Evolutionary conservation across 106 monocot genomes (phyloP).

Genomic region (Narthecium ossifragum): DNA sequence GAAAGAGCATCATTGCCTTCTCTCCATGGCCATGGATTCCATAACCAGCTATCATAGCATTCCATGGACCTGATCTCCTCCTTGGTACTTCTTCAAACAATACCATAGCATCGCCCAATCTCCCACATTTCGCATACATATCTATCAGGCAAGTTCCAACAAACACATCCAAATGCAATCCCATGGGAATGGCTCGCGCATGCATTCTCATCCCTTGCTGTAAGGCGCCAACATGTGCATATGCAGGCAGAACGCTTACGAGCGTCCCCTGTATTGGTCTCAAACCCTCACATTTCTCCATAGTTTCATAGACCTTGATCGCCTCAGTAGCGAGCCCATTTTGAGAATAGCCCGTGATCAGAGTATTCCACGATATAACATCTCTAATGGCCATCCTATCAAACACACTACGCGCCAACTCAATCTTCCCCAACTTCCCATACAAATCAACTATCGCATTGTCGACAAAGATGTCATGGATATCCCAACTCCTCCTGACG

Average conservation of each 20-base stretch:
- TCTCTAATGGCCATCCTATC: slow-evolving; percentile 29
- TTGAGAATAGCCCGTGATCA: slow-evolving; percentile 48
- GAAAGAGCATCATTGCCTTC: slow-evolving; percentile 22
- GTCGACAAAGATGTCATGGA: slow-evolving; percentile 19
- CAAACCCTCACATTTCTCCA: slow-evolving; percentile 24
- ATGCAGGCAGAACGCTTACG: slow-evolving; percentile 51
- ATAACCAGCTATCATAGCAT: slow-evolving; percentile 51
- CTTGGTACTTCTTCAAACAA: slow-evolving; percentile 44
- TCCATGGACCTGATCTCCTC: slow-evolving; percentile 51
- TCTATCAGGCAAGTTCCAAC: slow-evolving; percentile 74
- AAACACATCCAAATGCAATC: slow-evolving; percentile 48
- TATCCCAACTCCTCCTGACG: slow-evolving; percentile 36
- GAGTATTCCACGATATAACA: slow-evolving; percentile 53
- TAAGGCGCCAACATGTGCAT: slow-evolving; percentile 52
- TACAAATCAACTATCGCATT: slow-evolving; percentile 60
- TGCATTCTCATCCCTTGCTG: slow-evolving; percentile 65
- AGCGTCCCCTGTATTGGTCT: slow-evolving; percentile 40
- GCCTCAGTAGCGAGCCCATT: slow-evolving; percentile 54
- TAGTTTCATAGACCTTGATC: slow-evolving; percentile 25
- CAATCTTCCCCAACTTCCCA: slow-evolving; percentile 28
- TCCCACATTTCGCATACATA: slow-evolving; percentile 84
- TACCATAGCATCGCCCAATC: slow-evolving; percentile 35
- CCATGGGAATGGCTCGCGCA: slow-evolving; percentile 28
- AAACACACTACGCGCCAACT: slow-evolving; percentile 19
- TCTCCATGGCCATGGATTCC: slow-evolving; percentile 51